These are phyloP conservation scores for Cystofilobasidium bisporidii DNA, from an alignment of 768 basidiomycete genomes.

Conservation along the genomic window DNA sequence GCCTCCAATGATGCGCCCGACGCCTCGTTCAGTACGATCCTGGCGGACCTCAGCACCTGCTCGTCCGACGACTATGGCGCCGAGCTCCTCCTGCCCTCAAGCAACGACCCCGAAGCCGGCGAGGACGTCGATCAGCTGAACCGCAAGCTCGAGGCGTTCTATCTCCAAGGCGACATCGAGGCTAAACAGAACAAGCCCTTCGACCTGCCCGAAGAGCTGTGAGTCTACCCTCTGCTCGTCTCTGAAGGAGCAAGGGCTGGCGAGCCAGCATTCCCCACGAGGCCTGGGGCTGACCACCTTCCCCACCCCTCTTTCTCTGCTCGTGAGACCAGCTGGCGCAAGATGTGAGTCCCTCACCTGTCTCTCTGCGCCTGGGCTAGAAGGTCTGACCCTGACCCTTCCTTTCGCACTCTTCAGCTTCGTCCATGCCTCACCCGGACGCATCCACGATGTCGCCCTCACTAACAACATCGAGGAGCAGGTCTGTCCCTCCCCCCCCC, in stretches of 20 bases:
- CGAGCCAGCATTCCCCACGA: too few relatives aligned
- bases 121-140: not conserved
- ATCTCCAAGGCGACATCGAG: not conserved
- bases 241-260: not conserved
- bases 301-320: not conserved
- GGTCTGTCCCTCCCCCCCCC: not conserved
- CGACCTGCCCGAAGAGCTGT: not conserved
- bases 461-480: slow-evolving; percentile 25
- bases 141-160: not conserved
- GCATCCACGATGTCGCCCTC: slow-evolving; percentile 10
- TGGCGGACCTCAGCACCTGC: not conserved
- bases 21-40: too few relatives aligned
- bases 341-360: slow-evolving; percentile 2
- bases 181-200: not conserved
- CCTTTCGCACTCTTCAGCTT: not conserved
- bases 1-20: too few relatives aligned
- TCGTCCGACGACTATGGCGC: not conserved
- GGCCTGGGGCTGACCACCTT: not conserved
- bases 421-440: slow-evolving; percentile 17
- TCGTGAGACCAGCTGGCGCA: slow-evolving; percentile 23
- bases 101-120: not conserved
- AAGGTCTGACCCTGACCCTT: not conserved
- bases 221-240: not conserved
- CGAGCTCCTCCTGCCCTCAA: not conserved
- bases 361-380: not conserved